Percentiles rank a stretch among this genome's conserved stretches.
Conservation (phyloP, 75 land plant genomes). For the Sequoia sempervirens region DNA sequence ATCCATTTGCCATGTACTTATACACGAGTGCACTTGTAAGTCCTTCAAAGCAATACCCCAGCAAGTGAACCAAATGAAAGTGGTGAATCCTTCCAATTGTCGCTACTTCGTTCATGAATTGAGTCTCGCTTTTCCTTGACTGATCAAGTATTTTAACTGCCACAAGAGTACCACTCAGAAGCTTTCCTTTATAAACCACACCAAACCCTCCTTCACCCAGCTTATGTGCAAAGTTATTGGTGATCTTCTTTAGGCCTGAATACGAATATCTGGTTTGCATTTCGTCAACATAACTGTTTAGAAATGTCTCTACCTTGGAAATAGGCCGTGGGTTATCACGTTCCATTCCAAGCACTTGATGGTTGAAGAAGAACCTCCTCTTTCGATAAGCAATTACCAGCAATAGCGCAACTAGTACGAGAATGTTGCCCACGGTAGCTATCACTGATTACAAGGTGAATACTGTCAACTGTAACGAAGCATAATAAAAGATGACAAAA, state of each 20-base stretch:
- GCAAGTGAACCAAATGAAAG: conserved; percentile 11
- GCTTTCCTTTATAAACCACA: conserved; percentile 12
- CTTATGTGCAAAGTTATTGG: conserved; percentile 9
- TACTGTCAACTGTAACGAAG: too few species aligned
- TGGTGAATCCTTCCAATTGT: conserved; percentile 24
- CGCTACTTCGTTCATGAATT: conserved; percentile 21
- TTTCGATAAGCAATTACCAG: too few species aligned
- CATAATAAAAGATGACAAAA: too few species aligned
- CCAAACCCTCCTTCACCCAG: conserved; percentile 17
- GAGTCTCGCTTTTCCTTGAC: neutral
- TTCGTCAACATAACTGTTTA: neutral
- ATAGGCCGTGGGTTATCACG: too few species aligned
- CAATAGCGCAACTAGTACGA: too few species aligned
- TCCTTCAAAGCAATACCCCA: conserved; percentile 12
- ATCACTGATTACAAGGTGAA: too few species aligned
- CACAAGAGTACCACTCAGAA: neutral
- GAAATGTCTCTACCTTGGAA: neutral
- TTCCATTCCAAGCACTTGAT: too few species aligned
- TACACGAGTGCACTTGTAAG: neutral
- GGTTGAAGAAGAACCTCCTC: too few species aligned
- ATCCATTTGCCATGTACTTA: neutral
- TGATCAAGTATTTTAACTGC: conserved; percentile 12
- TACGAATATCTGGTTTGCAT: conserved; percentile 6
- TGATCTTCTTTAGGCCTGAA: conserved; percentile 1
- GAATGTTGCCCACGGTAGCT: too few species aligned